Base-by-base conservation (phyloP, 306 rosid genomes). In the Rubus idaeus region DNA sequence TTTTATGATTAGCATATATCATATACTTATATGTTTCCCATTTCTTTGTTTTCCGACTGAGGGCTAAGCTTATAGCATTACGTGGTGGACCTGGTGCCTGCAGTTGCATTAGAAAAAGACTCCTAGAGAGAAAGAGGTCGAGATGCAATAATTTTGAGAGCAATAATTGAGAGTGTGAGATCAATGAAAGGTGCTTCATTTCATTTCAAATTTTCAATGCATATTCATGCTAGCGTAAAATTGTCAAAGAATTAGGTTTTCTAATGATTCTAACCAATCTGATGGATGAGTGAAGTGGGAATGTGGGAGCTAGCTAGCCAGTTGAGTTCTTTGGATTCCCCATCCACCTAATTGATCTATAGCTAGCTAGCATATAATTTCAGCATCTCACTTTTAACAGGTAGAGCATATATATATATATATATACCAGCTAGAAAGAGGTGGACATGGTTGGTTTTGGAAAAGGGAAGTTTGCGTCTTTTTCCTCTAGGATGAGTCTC, bases 191-290 rank as follows among this genome's bases (percentile, higher is more conserved):
- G n/a, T 61, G 18, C 64, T 21, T 21, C 64, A 58, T 58, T 52
- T 5, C 57, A 52, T 52, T 51, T 16, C 21, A 30, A 30, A 30
- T 30, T 30, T 30, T 30, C 35, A 30, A 30, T 30, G 35, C 35
- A 2, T 2, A 30, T 30, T 62, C 67, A 30, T 12, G 49, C 41
- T 67, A 70, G 80, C 84, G 71, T 82, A 79, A 80, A 78, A 58
- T 82, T 79, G 87, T 83, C 80, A 82, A 87, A 84, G 37, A 62
- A 30, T 30, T 30, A 39, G 79, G 79, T 86, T 78, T 88, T 81
- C 74, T 13, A 81, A 77, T 75, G 73, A 83, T 86, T 80, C 79
- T 47, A 49, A 45, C 70, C 77, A 42, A 79, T 40, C 60, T 21
- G 35, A 13, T 67, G 6, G 10, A 39, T 30, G 39, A 51, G 30